Evolutionary conservation across 352 stramenopile species (phyloP), one percentile per base, ranked within the genome.

Genomic region (Globisporangium lucens): DNA sequence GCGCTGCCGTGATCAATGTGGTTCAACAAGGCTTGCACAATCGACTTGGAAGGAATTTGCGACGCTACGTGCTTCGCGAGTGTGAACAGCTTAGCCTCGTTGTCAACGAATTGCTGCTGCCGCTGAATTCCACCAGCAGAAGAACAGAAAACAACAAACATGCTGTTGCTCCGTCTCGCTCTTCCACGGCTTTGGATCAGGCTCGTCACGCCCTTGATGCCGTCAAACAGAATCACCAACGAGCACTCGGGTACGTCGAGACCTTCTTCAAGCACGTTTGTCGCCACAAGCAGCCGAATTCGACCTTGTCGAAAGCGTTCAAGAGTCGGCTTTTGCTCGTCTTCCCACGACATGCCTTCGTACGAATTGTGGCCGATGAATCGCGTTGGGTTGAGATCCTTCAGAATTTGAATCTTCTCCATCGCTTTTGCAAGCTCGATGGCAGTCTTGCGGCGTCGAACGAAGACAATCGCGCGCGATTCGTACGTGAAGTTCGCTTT

Each of bases 361-460:
- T 83, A 94, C 1, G 80, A 90, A 55, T 91, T 91, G 61, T 94
- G 86, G 3, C 86, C 86, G 29, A 94, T 80, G 70, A 94, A 93
- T 12, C 72, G 74, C 12, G 86, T 93, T 10, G 86, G 86, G 53
- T 91, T 94, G 1, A 94, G 64, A 27, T 74, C 68, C 7, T 74
- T 68, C 17, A 94, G 59, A 24, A 78, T 62, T 6, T 85, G 75
- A 15, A 93, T 56, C n/a, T 73, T 67, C 57, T 83, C 82, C 81
- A 93, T 90, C 1, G 79, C 77, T 59, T 83, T 87, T 3, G 83
- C 84, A 2, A 94, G 75, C 53, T 79, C 57, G 65, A 89, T 82
- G 1, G 86, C 86, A n/a, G 78, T 93, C 66, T 82, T 83, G 20
- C 86, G 79, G 8, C 80, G 78, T 7, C 77, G 75, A 9, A 94